Evolutionary conservation across 2,329 filamentous ascomycete species (phyloP).

Genomic region (Aspergillus jensenii): DNA sequence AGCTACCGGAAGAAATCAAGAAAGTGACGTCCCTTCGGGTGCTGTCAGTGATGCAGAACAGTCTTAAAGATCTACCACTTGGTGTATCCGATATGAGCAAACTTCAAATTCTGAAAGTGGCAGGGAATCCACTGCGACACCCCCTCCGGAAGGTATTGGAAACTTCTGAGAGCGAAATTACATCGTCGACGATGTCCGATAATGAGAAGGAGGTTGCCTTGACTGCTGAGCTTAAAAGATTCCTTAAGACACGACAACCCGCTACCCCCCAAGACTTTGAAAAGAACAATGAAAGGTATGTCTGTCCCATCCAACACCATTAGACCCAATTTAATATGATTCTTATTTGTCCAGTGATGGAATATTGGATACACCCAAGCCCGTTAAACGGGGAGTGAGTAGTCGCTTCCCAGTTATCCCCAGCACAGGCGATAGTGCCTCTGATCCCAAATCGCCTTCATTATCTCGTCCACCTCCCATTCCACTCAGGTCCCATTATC

Average conservation of each 20-base stretch:
- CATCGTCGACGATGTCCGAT: slow-evolving; percentile 53
- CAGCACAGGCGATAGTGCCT: slow-evolving; percentile 56
- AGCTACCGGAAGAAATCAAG: slow-evolving; percentile 75
- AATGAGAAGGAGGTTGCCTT: slow-evolving; percentile 61
- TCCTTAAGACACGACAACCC: slow-evolving; percentile 50
- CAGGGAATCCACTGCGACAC: slow-evolving; percentile 81
- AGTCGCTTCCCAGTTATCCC: slow-evolving; percentile 60
- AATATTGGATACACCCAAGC: slow-evolving; percentile 73
- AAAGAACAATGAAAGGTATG: slow-evolving; percentile 47
- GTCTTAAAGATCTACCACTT: slow-evolving; percentile 78
- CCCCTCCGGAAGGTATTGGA: slow-evolving; percentile 71
- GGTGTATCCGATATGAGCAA: slow-evolving; percentile 88
- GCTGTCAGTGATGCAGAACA: slow-evolving; percentile 81
- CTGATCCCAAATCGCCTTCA: slow-evolving; percentile 70
- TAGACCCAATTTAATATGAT: slow-evolving; percentile 7
- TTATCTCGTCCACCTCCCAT: slow-evolving; percentile 71
- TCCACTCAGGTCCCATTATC: slow-evolving; percentile 76
- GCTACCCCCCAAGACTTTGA: slow-evolving; percentile 44
- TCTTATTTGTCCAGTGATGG: slow-evolving; percentile 60
- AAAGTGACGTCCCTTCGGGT: slow-evolving; percentile 85
- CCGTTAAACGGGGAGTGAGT: slow-evolving; percentile 56
- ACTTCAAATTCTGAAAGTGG: slow-evolving; percentile 83
- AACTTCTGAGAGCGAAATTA: slow-evolving; percentile 65
- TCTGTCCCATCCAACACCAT: neutral
- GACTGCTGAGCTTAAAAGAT: slow-evolving; percentile 61